A percentile compares a stretch with the other conserved stretches of the same genome.
Conservation (phyloP, 306 rosid genomes). For the Adenanthera pavonina region DNA sequence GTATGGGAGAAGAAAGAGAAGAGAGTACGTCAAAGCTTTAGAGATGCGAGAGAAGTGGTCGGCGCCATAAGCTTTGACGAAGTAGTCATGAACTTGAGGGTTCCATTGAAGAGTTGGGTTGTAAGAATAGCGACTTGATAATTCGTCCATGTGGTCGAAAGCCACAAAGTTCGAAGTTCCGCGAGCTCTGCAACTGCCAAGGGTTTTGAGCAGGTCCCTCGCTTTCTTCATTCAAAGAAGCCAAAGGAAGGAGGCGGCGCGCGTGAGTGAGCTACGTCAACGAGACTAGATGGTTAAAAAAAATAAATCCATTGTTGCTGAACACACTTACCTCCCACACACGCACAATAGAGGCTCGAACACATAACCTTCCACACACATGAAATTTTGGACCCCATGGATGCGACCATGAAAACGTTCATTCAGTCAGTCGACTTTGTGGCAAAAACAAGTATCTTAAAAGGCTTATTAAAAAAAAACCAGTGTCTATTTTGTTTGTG, state of each 20-base stretch:
- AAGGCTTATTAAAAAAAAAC: too few species aligned
- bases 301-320: too few species aligned
- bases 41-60: constrained; percentile 76
- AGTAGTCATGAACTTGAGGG: constrained; percentile 66
- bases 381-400: too few species aligned
- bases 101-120: constrained; percentile 74
- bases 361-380: too few species aligned
- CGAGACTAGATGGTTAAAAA: background rate
- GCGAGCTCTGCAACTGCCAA: constrained; percentile 31
- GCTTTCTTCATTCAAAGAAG: constrained; percentile 78
- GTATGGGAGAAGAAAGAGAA: background rate
- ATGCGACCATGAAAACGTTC: too few species aligned
- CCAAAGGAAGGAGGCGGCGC: background rate
- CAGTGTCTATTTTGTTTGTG: too few species aligned
- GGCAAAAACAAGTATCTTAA: too few species aligned
- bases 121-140: constrained; percentile 60
- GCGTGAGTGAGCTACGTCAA: background rate
- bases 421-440: too few species aligned
- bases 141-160: constrained; percentile 52
- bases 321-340: too few species aligned
- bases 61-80: constrained; percentile 74
- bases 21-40: constrained; percentile 67
- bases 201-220: constrained; percentile 57
- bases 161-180: constrained; percentile 36
- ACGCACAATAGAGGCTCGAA: too few species aligned